phyloP scores from a whole-genome alignment of 2,329 filamentous ascomycete species.

The Ophiostoma montium region DNA sequence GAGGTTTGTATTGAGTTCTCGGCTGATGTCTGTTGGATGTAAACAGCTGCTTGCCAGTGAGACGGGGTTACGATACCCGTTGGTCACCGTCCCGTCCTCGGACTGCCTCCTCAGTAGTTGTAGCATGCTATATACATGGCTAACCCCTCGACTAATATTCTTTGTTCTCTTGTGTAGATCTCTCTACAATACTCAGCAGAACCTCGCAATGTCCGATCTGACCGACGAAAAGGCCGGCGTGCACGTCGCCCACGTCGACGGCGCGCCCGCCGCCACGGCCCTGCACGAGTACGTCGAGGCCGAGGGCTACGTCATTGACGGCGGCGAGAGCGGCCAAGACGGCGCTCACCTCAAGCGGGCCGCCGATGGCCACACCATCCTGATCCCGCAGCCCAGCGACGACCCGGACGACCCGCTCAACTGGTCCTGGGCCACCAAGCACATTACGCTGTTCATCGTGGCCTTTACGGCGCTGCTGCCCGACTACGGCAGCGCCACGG shows the following conservation, averaged over 20 bases:
- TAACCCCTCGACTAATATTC: too few relatives aligned
- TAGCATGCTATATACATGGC: too few relatives aligned
- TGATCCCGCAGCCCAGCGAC: slow-evolving; percentile 39
- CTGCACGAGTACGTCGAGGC: slow-evolving; percentile 23
- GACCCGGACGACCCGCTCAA: slow-evolving; percentile 39
- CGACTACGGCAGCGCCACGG: slow-evolving; percentile 34
- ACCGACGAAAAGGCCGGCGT: background rate
- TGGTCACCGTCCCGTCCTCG: too few relatives aligned
- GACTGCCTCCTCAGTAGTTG: too few relatives aligned
- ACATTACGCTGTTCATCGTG: slow-evolving; percentile 32
- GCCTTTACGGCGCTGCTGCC: slow-evolving; percentile 31
- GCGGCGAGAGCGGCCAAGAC: slow-evolving; percentile 14
- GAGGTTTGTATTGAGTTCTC: too few relatives aligned
- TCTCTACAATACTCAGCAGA: too few relatives aligned
- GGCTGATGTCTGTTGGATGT: too few relatives aligned
- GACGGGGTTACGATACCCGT: too few relatives aligned
- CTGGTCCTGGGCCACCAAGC: slow-evolving; percentile 35
- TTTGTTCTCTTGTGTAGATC: too few relatives aligned
- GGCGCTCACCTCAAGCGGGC: slow-evolving; percentile 21
- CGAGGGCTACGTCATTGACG: slow-evolving; percentile 25
- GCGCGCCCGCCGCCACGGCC: background rate
- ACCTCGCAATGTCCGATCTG: background rate
- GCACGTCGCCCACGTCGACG: background rate
- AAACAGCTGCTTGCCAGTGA: too few relatives aligned
- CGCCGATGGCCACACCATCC: slow-evolving; percentile 15